Conservation (phyloP, 2,329 filamentous ascomycete genomes). For the Penicillium vulpinum region DNA sequence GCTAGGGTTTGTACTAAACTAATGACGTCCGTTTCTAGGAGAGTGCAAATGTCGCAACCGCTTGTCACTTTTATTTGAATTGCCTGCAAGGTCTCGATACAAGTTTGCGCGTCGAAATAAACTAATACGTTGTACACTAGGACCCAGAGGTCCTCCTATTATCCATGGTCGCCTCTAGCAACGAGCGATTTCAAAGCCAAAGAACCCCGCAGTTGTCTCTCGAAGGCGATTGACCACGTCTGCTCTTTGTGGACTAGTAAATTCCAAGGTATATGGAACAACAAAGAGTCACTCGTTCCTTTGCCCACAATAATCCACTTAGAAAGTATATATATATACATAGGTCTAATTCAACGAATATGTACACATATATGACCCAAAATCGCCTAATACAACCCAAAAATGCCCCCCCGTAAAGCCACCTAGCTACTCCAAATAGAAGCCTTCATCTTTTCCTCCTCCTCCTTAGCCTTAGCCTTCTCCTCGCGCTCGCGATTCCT, state of each 20-base stretch:
- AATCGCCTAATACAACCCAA: not conserved
- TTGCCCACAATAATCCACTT: not conserved
- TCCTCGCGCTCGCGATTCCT: conserved; percentile 70
- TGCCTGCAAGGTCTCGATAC: not conserved
- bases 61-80: not conserved
- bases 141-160: no score
- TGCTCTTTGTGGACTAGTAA: not conserved
- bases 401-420: not conserved
- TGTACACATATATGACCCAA: conserved; percentile 5
- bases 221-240: not conserved
- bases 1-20: not conserved
- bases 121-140: no score
- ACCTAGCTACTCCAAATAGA: conserved; percentile 76
- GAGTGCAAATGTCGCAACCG: no score
- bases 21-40: no score
- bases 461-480: conserved; percentile 62
- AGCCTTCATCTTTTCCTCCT: conserved; percentile 70
- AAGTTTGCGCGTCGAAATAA: not conserved
- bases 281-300: not conserved
- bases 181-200: not conserved
- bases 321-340: not conserved
- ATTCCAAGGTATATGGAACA: not conserved
- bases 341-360: not conserved
- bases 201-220: not conserved
- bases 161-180: not conserved